phyloP scores from a whole-genome alignment of 2,329 filamentous ascomycete genomes.

The Teratosphaeriaceae sp. region DNA sequence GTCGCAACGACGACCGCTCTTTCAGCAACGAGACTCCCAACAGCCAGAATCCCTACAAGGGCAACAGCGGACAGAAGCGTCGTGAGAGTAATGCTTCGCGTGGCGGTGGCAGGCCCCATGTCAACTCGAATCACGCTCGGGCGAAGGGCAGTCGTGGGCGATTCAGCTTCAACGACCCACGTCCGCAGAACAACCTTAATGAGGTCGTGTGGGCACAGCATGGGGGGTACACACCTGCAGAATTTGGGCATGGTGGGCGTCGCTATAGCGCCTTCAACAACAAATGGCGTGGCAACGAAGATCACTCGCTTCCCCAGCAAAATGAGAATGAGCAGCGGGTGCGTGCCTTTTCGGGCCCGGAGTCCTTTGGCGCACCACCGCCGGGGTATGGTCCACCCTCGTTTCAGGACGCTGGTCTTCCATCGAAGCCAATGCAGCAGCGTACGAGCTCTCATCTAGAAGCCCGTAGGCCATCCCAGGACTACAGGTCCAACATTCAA shows the following conservation, averaged over 20 bases:
- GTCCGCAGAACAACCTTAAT: neutral
- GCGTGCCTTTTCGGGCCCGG: constrained; percentile 7
- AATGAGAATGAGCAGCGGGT: constrained; percentile 5
- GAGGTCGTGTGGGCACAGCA: too few species aligned
- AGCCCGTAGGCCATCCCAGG: too few species aligned
- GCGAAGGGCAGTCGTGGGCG: constrained; percentile 4
- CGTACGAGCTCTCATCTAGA: too few species aligned
- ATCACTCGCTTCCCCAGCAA: neutral
- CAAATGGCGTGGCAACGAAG: constrained; percentile 6
- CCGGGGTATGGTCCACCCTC: neutral
- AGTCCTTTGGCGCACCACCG: neutral
- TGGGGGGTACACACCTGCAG: too few species aligned
- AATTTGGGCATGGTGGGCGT: neutral
- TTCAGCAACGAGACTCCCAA: neutral
- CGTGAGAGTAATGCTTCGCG: constrained; percentile 7
- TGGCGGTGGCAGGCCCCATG: constrained; percentile 1
- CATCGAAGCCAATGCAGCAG: too few species aligned
- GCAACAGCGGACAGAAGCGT: neutral
- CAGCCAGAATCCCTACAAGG: neutral
- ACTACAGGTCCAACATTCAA: too few species aligned
- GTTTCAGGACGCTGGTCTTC: too few species aligned
- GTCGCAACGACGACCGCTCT: constrained; percentile 5
- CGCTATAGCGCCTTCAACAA: constrained; percentile 2
- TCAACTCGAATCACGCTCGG: constrained; percentile 2
- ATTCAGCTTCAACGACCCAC: constrained; percentile 5